Evolutionary conservation across 257 asterid genomes (phyloP), one percentile per base, ranked within the genome.

Genomic region (Solanum infundibuliforme): DNA sequence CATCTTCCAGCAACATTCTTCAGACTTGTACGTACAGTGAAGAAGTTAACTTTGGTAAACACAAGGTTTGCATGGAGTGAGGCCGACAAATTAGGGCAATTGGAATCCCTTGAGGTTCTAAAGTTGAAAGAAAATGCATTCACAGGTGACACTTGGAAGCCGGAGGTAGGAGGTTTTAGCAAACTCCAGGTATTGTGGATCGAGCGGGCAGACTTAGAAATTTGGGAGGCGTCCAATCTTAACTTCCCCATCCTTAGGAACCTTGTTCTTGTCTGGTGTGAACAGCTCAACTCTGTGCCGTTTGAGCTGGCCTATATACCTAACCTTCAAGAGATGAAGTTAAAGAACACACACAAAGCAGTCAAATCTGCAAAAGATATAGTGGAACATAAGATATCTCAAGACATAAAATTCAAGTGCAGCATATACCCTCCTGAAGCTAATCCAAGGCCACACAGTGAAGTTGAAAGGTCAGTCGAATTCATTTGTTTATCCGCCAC

Each of bases 61-160:
- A 93, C 94, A 1, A 84, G 84, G 36, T 93, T 93, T 4, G 92
- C 91, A 9, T 93, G 96, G 93, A 90, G 74, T 29, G 91, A 93
- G 43, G 91, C 92, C 87, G 76, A 93, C 6, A 91, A 87, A 31
- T 85, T 93, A 6, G 96, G 94, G 73, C 88, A 90, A 91, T 18
- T 93, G 92, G 94, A 93, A 18, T 77, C 87, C 34, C 93, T 93
- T 0, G 93, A 91, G 87, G 83, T 92, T 72, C 94, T 93, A 36
- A 92, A 93, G 88, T 18, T 93, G 89, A 90, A 79, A 8, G 66
- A 79, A 27, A 43, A 43, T 1, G 27, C 66, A 3, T 79, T 79
- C 14, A 3, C 2, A 1, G 85, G 85, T 79, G 39, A 14, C 5
- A 27, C 85, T 21, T 79, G 85, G 85, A 79, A 27, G 39, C 39